Percentiles rank a stretch among this genome's conserved stretches.
Evolutionary conservation across 306 rosid genomes (phyloP).

Genomic region (Inga leiocalycina): DNA sequence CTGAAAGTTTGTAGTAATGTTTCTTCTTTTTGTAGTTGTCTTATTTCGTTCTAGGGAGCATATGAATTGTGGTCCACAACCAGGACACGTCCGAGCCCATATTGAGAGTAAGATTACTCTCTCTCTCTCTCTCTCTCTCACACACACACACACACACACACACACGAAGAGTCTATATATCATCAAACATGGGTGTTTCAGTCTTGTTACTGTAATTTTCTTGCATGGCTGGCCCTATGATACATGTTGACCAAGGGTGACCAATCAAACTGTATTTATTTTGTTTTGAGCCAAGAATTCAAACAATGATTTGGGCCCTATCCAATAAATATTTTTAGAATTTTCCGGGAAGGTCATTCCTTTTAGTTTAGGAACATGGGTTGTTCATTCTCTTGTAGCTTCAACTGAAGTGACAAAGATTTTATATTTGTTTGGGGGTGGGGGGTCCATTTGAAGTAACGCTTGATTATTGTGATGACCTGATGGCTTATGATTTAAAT

Average conservation of each 20-base stretch:
- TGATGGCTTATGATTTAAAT: neutral
- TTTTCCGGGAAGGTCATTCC: neutral
- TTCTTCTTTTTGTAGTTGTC: slow-evolving; percentile 74
- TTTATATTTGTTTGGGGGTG: neutral
- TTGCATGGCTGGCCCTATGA: neutral
- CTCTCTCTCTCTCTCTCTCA: neutral
- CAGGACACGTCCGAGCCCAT: slow-evolving; percentile 95
- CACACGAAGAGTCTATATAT: neutral
- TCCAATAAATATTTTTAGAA: neutral
- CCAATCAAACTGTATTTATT: neutral
- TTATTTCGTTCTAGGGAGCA: slow-evolving; percentile 97
- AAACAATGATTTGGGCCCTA: neutral
- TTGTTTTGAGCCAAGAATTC: neutral
- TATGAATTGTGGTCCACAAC: slow-evolving; percentile 89
- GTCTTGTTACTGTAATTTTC: neutral
- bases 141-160: neutral
- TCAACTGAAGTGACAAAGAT: neutral
- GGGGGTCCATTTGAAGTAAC: slow-evolving; percentile 3
- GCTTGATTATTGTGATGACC: slow-evolving; percentile 1
- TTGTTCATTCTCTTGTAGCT: neutral
- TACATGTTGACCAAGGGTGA: neutral
- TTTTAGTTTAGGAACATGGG: neutral
- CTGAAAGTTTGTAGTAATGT: slow-evolving; percentile 19
- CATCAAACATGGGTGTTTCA: slow-evolving; percentile 6
- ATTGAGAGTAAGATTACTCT: slow-evolving; percentile 78